Evolutionary conservation across 768 basidiomycete genomes (phyloP).

Genomic region (Amanita thiersii): DNA sequence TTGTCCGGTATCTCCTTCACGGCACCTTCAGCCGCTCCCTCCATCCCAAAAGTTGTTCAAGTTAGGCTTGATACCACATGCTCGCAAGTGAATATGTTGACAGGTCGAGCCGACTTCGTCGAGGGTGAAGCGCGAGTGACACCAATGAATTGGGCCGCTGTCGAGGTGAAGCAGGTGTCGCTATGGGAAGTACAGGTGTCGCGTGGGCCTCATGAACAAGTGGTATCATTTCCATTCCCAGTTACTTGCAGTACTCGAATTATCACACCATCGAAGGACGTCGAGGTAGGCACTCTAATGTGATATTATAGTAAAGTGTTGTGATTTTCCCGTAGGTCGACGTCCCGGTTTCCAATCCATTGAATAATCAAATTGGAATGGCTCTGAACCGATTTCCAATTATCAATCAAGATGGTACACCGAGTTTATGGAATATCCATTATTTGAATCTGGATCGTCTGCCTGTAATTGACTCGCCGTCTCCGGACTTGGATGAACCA

Average conservation of each 20-base stretch:
- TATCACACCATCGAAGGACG: constrained; percentile 46
- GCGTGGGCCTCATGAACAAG: constrained; percentile 17
- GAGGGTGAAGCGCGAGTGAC: constrained; percentile 12
- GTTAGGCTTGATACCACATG: background rate
- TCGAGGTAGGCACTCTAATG: constrained; percentile 29
- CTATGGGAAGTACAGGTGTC: constrained; percentile 23
- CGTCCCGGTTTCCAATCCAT: constrained; percentile 15
- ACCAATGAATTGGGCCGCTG: constrained; percentile 15
- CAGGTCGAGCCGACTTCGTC: constrained; percentile 15
- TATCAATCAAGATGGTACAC: constrained; percentile 2
- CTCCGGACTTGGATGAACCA: constrained; percentile 11
- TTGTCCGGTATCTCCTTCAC: background rate
- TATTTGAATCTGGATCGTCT: constrained; percentile 21
- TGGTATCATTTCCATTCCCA: constrained; percentile 34
- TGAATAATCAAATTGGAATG: constrained; percentile 12
- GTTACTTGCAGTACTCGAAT: constrained; percentile 34
- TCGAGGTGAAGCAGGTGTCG: constrained; percentile 18
- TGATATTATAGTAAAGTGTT: constrained; percentile 14
- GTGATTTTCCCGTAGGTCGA: constrained; percentile 16
- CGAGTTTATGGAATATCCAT: constrained; percentile 23
- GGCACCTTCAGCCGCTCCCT: no score
- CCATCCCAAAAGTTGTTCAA: background rate
- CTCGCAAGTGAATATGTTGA: constrained; percentile 7
- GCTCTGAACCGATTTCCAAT: constrained; percentile 23
- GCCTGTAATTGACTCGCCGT: constrained; percentile 13